Base-by-base conservation (phyloP, 345 rosid species). In the Eutrema yunnanense region DNA sequence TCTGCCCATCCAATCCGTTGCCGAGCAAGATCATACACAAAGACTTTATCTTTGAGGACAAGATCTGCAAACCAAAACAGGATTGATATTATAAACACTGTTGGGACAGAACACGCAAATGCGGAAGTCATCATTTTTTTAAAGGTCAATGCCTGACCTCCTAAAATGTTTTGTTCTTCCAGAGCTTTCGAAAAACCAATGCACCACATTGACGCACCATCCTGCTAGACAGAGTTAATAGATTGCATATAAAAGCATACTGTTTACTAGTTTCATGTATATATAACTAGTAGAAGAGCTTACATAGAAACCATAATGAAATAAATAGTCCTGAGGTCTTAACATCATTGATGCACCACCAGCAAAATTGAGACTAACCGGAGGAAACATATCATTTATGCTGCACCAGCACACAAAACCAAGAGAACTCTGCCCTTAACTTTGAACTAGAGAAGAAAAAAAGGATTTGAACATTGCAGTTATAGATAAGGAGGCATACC, bases 1-100 rank as follows among this genome's bases (percentile, higher is more conserved):
- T 86, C 77, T 58, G 98, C 77, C 98, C 99, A 95, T 76, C 98
- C 99, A 33, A 95, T 71, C 51, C 92, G 82, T 79, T 88, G 94
- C 68, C 72, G 85, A 66, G 88, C 88, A 41, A 95, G 82, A 75
- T 95, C 99, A 62, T 92, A 95, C 65, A 95, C 97, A 75, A 95
- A 72, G 62, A 95, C 88, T 81, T 95, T 95, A 82, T 95, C 97
- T 78, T 88, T 92, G 6, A 95, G 87, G 53, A 88, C 88, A 69
- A 95, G 90, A 84, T 95, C 99, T 95, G 90, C 87, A 81, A 65
- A 71, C 72, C 13, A 54, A 43, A 52, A 38, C 58, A 62, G 10
- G 44, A 32, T 2, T 29, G 52, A 41, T 43, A 46, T 19, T 19
- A 34, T 51, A 53, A 40, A 37, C 46, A 36, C 44, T 8, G 30